Base-by-base conservation (phyloP, 2,329 filamentous ascomycete genomes). In the Alternaria longipes region DNA sequence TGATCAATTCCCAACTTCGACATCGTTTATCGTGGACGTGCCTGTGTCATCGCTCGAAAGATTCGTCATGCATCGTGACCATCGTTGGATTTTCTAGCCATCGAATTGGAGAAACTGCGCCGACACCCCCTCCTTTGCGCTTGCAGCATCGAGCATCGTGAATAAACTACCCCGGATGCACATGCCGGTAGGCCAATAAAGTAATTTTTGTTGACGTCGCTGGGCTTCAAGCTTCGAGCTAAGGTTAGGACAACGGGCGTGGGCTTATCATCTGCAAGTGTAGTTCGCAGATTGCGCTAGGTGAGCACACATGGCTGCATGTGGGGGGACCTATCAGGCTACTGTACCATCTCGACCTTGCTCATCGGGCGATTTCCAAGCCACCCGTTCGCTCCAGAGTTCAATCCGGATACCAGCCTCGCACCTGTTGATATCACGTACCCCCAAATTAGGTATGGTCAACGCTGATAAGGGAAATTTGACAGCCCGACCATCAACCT, bases 321-420 rank as follows among this genome's bases (percentile, higher is more conserved):
- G 38, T 46, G 52, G 57, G 14, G 38, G 38, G 52, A 47, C 18
- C 56, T 44, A 58, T 44, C 36, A 22, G 34, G 54, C 46, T 18
- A 18, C 46, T 36, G 30, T 32, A 45, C 20, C 26, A 42, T 28
- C 20, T 26, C 24, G 40, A 41, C 22, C 14, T n/a, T 26, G 32
- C 14, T 11, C 49, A 59, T 59, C 49, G 42, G 56, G 49, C 50
- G 32, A 59, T 54, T 46, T 38, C n/a, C 51, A 55, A 42, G 34
- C 44, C 56, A 50, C 44, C 40, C 51, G 26, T 44, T 50, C 52
- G 32, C 22, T 22, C 14, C 44, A 26, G 26, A 22, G 24, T 32
- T 24, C 30, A 20, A 46, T 36, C 24, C n/a, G 20, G 32, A 30
- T 26, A 18, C 18, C 51, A 38, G 3, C 38, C 30, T n/a, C 22